phyloP scores from a whole-genome alignment of 371 early-diverging fungal species.

The Mortierella polycephala region DNA sequence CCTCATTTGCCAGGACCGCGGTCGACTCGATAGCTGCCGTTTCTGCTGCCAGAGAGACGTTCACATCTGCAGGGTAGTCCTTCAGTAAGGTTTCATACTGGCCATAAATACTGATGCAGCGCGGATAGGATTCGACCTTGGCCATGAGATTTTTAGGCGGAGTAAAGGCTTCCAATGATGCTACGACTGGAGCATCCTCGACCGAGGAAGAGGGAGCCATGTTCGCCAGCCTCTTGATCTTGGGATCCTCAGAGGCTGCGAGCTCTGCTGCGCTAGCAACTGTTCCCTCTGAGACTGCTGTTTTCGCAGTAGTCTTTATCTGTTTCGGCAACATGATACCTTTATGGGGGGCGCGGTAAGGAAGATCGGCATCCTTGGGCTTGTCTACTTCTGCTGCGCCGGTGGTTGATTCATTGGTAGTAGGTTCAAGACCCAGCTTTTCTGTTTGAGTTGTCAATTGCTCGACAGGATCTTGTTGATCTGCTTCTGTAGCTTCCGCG shows the following conservation, averaged over 20 bases:
- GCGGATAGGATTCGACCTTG: constrained; percentile 24
- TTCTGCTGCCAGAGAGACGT: constrained; percentile 8
- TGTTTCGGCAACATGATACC: constrained; percentile 42
- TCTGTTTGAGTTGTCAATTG: constrained; percentile 20
- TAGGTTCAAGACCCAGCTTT: constrained; percentile 12
- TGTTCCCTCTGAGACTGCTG: constrained; percentile 10
- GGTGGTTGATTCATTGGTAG: constrained; percentile 1
- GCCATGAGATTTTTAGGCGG: constrained; percentile 29
- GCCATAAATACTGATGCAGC: constrained; percentile 50
- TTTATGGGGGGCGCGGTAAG: constrained; percentile 41
- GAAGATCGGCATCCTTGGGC: constrained; percentile 20
- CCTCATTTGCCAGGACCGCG: constrained; percentile 15
- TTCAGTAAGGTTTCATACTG: constrained; percentile 43
- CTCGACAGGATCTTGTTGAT: constrained; percentile 9
- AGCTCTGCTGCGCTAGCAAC: constrained; percentile 19
- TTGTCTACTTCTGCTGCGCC: not conserved
- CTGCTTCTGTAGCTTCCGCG: not conserved
- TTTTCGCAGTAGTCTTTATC: not conserved
- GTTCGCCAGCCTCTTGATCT: constrained; percentile 30
- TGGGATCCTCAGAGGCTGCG: constrained; percentile 31
- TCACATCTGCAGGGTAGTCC: constrained; percentile 22
- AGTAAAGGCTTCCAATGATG: constrained; percentile 49
- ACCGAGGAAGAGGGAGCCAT: constrained; percentile 4
- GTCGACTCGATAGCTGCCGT: constrained; percentile 26
- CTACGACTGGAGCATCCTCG: constrained; percentile 43